Conservation (phyloP, 768 basidiomycete genomes). For the Tephrocybe sp. region DNA sequence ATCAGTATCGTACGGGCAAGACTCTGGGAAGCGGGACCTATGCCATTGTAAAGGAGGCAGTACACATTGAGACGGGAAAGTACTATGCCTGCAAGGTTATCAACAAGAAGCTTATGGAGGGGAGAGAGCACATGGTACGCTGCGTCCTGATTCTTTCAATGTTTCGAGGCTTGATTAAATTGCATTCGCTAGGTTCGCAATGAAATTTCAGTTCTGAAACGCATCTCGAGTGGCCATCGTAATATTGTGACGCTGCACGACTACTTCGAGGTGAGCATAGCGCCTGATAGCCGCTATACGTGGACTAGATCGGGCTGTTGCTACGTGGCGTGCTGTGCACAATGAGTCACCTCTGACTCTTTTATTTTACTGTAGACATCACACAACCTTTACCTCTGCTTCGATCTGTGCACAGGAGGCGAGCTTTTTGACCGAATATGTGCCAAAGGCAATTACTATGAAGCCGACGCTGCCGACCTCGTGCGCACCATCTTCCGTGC, state of each 20-base stretch:
- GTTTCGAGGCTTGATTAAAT: constrained; percentile 8
- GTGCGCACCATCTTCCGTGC: constrained; percentile 85
- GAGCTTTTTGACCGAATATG: constrained; percentile 99
- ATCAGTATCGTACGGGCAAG: constrained; percentile 83
- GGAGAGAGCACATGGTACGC: constrained; percentile 94
- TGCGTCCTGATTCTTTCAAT: constrained; percentile 2
- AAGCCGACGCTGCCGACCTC: constrained; percentile 88
- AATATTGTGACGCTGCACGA: constrained; percentile 95
- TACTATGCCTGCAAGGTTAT: constrained; percentile 99
- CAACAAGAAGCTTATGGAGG: constrained; percentile 99
- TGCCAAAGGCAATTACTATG: constrained; percentile 95
- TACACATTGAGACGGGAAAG: constrained; percentile 86
- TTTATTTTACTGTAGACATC: constrained; percentile 54
- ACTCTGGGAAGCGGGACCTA: constrained; percentile 92
- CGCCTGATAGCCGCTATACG: background rate
- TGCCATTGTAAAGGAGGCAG: constrained; percentile 93
- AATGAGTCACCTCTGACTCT: constrained; percentile 2
- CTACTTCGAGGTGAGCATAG: constrained; percentile 80
- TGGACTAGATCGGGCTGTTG: too few species aligned
- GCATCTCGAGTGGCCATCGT: constrained; percentile 83
- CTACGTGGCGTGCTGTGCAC: background rate
- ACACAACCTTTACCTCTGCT: constrained; percentile 91
- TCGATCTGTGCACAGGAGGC: constrained; percentile 96
- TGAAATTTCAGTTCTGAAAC: constrained; percentile 94
- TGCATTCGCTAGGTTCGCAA: constrained; percentile 76